Percentiles rank a stretch among this genome's conserved stretches.
Conservation (phyloP, 1,284 basidiomycete species). For the Ganoderma sp. region DNA sequence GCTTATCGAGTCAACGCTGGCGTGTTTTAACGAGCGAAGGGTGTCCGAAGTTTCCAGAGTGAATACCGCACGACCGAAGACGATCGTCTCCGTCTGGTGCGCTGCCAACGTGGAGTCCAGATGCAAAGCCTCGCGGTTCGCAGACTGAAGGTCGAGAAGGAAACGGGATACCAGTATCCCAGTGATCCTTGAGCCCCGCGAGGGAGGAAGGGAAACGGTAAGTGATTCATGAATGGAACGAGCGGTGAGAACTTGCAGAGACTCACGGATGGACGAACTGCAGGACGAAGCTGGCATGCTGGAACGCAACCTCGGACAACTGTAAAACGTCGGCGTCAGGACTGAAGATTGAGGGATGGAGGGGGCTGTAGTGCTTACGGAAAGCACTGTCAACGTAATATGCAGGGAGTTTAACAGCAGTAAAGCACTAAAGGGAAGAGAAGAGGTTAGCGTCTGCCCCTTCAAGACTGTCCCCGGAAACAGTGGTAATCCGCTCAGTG, state of each 20-base stretch:
- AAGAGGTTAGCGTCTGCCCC: background rate
- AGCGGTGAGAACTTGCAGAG: background rate
- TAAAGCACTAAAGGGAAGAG: background rate
- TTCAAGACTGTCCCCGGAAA: background rate
- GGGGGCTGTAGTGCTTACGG: background rate
- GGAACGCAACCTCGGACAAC: background rate
- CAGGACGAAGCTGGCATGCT: conserved; percentile 10
- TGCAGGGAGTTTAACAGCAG: conserved; percentile 10
- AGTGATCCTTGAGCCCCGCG: conserved; percentile 5
- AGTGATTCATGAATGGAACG: background rate
- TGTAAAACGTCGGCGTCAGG: background rate
- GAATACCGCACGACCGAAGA: conserved; percentile 7
- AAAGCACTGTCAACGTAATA: conserved; percentile 8
- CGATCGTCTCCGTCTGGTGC: background rate
- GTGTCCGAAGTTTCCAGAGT: background rate
- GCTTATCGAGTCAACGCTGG: too few relatives aligned
- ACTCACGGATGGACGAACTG: conserved; percentile 16
- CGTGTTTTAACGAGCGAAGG: too few relatives aligned
- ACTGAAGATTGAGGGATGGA: background rate
- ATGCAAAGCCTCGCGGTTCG: conserved; percentile 7
- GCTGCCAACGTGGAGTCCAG: background rate
- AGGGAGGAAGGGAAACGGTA: background rate
- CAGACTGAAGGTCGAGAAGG: conserved; percentile 15
- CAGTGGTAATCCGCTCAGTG: background rate
- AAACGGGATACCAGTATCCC: conserved; percentile 18